phyloP scores from a whole-genome alignment of 106 monocot species.

The Amphibolis antarctica region DNA sequence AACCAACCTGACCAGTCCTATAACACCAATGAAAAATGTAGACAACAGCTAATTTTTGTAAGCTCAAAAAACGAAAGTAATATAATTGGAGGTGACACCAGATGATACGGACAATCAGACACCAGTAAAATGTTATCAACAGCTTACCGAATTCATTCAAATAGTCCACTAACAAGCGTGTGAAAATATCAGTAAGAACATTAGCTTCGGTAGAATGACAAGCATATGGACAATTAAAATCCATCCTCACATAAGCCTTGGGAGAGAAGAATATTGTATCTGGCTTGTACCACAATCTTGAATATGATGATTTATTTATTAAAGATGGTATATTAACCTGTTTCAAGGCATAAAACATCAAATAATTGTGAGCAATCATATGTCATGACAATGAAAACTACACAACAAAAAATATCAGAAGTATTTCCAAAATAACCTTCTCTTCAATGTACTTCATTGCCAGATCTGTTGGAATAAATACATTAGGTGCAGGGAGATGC shows the following conservation, averaged over 20 bases:
- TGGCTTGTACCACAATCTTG: slow-evolving; percentile 90
- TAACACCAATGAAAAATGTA: not conserved
- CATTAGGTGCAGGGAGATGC: slow-evolving; percentile 72
- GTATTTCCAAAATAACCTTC: slow-evolving; percentile 26
- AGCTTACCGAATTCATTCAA: slow-evolving; percentile 86
- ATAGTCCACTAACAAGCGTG: slow-evolving; percentile 75
- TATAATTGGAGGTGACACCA: not conserved
- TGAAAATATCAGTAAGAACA: slow-evolving; percentile 72
- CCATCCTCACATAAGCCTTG: slow-evolving; percentile 63
- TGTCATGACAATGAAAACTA: not conserved
- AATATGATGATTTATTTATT: slow-evolving; percentile 52
- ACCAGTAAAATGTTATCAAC: not conserved
- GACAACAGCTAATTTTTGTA: too few relatives aligned
- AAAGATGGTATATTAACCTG: slow-evolving; percentile 61
- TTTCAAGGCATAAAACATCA: slow-evolving; percentile 10
- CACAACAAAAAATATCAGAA: not conserved
- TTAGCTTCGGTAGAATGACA: slow-evolving; percentile 69
- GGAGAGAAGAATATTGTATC: slow-evolving; percentile 76
- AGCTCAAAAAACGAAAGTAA: not conserved
- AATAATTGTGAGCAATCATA: not conserved
- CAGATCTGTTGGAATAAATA: slow-evolving; percentile 79
- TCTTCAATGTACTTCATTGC: slow-evolving; percentile 41
- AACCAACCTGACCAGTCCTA: not conserved
- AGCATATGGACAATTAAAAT: slow-evolving; percentile 80
- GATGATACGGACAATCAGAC: not conserved